These are phyloP conservation scores for Polytrichum commune DNA, from an alignment of 225 moss, liverwort and hornwort genomes.

Conservation along the genomic window DNA sequence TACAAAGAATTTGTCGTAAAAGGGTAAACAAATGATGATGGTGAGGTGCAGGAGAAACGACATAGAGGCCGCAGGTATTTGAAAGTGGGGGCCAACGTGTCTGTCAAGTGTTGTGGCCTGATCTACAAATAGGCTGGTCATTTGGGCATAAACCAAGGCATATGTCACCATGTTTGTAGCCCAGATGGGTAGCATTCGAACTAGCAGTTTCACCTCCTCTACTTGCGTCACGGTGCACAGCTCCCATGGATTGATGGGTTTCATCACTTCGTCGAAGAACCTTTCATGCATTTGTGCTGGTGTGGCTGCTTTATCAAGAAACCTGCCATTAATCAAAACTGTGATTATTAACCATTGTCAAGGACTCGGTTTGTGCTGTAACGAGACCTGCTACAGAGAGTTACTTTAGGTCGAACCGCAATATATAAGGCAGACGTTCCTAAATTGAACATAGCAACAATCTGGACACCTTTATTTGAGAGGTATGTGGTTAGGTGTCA, in stretches of 20 bases:
- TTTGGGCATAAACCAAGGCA: constrained; percentile 72
- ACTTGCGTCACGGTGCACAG: constrained; percentile 66
- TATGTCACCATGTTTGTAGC: constrained; percentile 68
- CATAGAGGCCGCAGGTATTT: constrained; percentile 72
- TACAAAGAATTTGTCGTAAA: constrained; percentile 66
- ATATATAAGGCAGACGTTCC: too few relatives aligned
- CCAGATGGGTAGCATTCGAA: constrained; percentile 70
- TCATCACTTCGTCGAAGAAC: constrained; percentile 20
- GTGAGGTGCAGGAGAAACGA: constrained; percentile 61
- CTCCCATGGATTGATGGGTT: constrained; percentile 50
- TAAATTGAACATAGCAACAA: too few relatives aligned
- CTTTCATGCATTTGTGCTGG: constrained; percentile 6
- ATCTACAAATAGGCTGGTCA: constrained; percentile 63
- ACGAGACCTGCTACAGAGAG: too few relatives aligned
- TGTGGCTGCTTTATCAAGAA: constrained; percentile 54
- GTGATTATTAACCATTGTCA: neutral
- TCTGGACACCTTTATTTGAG: too few relatives aligned
- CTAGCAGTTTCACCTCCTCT: constrained; percentile 71
- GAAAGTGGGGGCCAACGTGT: constrained; percentile 30
- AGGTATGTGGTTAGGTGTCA: too few relatives aligned
- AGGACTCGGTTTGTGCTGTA: too few relatives aligned
- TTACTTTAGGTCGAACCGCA: too few relatives aligned
- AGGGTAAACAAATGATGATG: constrained; percentile 61
- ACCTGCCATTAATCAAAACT: constrained; percentile 23
- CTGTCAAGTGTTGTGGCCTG: constrained; percentile 67